phyloP scores from a whole-genome alignment of 176 grass and related monocot species.

The Pontederia paniculata region DNA sequence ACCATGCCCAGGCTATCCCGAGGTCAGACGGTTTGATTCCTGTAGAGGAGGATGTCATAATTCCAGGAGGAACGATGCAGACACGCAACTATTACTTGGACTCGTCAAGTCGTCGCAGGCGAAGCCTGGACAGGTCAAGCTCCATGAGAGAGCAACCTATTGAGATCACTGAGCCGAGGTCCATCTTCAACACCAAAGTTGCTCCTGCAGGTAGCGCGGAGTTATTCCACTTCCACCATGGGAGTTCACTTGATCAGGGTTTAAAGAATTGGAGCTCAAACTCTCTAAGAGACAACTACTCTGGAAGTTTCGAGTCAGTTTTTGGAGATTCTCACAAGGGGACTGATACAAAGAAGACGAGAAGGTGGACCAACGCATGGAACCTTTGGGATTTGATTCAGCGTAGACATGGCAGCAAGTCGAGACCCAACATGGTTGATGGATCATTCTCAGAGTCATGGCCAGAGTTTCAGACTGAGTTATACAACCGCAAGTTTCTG shows the following conservation, averaged over 20 bases:
- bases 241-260: conserved; percentile 24
- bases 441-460: conserved; percentile 28
- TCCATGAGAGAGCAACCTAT: conserved; percentile 40
- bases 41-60: conserved; percentile 21
- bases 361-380: conserved; percentile 75
- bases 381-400: conserved; percentile 66
- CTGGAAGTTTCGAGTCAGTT: conserved; percentile 34
- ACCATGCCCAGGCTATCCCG: conserved; percentile 1
- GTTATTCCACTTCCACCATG: conserved; percentile 38
- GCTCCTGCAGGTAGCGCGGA: conserved; percentile 39
- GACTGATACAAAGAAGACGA: conserved; percentile 26
- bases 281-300: conserved; percentile 33
- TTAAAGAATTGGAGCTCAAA: conserved; percentile 16
- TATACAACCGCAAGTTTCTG: conserved; percentile 43
- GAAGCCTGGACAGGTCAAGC: conserved; percentile 58
- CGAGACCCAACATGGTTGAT: conserved; percentile 21
- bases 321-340: conserved; percentile 18
- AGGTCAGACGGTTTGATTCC: conserved; percentile 64
- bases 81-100: conserved; percentile 89
- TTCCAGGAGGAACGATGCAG: conserved; percentile 53
- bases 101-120: conserved; percentile 59
- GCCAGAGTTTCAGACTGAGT: conserved; percentile 38
- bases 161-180: conserved; percentile 11
- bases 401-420: conserved; percentile 38
- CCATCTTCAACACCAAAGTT: conserved; percentile 57